phyloP scores from a whole-genome alignment of 2,329 filamentous ascomycete species.

The Falciphora oryzae region DNA sequence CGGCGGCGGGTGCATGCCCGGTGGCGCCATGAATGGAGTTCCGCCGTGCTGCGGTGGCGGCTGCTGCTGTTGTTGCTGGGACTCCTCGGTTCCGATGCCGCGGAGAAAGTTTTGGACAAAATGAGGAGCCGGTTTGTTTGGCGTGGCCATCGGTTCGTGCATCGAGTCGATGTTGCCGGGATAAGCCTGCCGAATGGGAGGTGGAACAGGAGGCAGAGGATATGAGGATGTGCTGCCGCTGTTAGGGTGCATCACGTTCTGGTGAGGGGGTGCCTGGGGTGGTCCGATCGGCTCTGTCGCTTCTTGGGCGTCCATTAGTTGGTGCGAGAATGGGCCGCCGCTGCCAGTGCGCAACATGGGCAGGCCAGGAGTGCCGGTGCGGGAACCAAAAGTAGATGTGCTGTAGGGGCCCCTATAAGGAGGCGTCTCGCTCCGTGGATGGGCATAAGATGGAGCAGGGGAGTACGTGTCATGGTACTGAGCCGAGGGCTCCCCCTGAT shows the following conservation, averaged over 20 bases:
- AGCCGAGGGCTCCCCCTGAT: not conserved
- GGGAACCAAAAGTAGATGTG: not conserved
- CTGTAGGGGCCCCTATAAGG: constrained; percentile 2
- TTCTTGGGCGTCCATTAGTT: not conserved
- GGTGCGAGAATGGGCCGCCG: not conserved
- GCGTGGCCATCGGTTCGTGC: not conserved
- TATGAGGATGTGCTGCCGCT: not conserved
- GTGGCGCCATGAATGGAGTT: constrained; percentile 2
- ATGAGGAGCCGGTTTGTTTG: not conserved
- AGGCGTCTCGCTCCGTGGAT: not conserved
- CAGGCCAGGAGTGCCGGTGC: constrained; percentile 4
- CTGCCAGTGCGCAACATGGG: constrained; percentile 4
- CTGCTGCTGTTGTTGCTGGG: constrained; percentile 8
- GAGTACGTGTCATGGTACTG: not conserved
- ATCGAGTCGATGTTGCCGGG: not conserved
- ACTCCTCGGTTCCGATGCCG: not conserved
- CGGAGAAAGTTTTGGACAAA: not conserved
- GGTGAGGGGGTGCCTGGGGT: not conserved
- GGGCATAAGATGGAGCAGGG: not conserved
- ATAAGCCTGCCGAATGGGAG: not conserved
- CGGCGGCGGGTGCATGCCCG: constrained; percentile 3
- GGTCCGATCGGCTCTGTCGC: not conserved
- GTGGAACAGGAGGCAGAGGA: not conserved
- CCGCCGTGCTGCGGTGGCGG: not conserved
- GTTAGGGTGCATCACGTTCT: not conserved